Percentiles rank a stretch among this genome's conserved stretches.
Evolutionary conservation across 768 basidiomycete genomes (phyloP).

Genomic region (Suillus cothurnatus): DNA sequence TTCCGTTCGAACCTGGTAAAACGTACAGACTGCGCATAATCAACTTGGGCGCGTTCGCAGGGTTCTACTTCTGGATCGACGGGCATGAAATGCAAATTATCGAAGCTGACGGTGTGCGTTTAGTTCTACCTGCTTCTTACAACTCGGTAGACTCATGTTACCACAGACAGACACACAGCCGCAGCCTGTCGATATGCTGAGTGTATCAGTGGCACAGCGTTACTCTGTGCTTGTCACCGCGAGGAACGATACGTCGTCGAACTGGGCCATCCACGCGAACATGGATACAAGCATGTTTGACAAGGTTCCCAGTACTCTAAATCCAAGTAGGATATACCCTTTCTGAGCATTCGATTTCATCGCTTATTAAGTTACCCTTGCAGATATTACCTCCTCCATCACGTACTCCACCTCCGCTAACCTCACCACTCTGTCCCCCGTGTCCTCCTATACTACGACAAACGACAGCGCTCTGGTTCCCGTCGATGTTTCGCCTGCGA

Average conservation of each 20-base stretch:
- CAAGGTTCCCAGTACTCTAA: conserved; percentile 64
- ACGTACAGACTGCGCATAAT: conserved; percentile 89
- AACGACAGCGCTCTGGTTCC: conserved; percentile 75
- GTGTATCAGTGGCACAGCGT: conserved; percentile 85
- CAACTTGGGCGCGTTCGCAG: conserved; percentile 75
- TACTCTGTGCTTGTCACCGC: conserved; percentile 94
- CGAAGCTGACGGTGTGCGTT: conserved; percentile 78
- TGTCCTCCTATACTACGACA: conserved; percentile 61
- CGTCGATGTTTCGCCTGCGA: conserved; percentile 50
- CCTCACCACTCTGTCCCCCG: conserved; percentile 52
- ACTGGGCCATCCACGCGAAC: conserved; percentile 91
- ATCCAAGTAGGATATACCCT: conserved; percentile 59
- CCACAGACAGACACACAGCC: conserved; percentile 77
- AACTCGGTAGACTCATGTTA: background rate
- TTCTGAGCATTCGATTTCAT: background rate
- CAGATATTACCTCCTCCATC: conserved; percentile 84
- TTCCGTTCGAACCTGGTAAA: conserved; percentile 82
- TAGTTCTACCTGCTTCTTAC: background rate
- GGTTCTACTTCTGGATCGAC: conserved; percentile 88
- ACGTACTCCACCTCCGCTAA: conserved; percentile 63
- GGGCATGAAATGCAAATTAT: conserved; percentile 85
- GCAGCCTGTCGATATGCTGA: conserved; percentile 69
- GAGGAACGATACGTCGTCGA: conserved; percentile 77
- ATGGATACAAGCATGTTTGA: conserved; percentile 95
- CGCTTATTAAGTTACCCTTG: background rate